Evolutionary conservation across 768 basidiomycete species (phyloP), one percentile per base, ranked within the genome.

Genomic region (Leccinum rimulosum): DNA sequence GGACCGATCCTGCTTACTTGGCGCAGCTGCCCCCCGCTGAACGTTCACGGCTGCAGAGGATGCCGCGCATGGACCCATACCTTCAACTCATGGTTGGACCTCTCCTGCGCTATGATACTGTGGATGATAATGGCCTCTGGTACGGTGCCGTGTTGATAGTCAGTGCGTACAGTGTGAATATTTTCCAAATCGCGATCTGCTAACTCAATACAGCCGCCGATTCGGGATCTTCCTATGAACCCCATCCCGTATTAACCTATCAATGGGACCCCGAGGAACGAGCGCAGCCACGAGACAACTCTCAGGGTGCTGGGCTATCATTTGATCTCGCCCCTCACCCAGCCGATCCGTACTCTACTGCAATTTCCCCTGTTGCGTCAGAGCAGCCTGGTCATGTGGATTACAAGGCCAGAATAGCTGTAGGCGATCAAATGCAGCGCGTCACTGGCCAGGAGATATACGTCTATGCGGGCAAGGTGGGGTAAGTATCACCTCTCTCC

Each of bases 41-140:
- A 64, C 79, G 89, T 49, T 84, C 90, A n/a, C 74, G 82, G 52
- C 73, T 76, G 7, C 75, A 86, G 38, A 77, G 78, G 53, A 77
- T 82, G 6, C 83, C 83, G 19, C 79, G 84, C 45, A 95, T 91
- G 89, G 75, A 86, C 22, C 94, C 94, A 9, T 83, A 89, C 73
- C 80, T 97, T 28, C 88, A 90, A 71, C 83, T 95, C 67, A 95
- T 96, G 93, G 92, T 90, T 57, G 94, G 95, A 0, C 94, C 94
- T 22, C 77, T 98, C 17, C 75, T 98, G 61, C 86, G 90, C 45
- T 98, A 93, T 68, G 95, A 98, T 69, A 98, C 94, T 0, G 83
- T 91, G 27, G 87, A 91, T 64, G 77, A 85, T 60, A 77, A 83
- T 25, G 84, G 86, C 17, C 76, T 94, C 36, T 99, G 94, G 93